Conservation (phyloP, 225 moss, liverwort and hornwort genomes). For the Rhytidiadelphus loreus region DNA sequence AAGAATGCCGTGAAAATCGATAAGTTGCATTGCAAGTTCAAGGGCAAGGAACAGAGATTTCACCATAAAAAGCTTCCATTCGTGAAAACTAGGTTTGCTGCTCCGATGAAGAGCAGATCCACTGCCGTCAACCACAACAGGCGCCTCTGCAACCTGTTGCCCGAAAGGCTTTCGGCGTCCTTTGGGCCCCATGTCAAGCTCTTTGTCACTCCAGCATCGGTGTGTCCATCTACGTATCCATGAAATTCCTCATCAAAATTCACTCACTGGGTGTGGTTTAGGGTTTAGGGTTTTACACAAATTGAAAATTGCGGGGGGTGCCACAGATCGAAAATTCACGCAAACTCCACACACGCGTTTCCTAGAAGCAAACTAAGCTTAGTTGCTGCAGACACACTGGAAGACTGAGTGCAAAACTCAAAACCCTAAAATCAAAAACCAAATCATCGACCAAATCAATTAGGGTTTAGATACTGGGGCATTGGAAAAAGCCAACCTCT, state of each 20-base stretch:
- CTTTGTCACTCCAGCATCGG: neutral
- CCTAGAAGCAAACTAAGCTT: neutral
- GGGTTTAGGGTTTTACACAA: neutral
- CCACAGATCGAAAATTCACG: neutral
- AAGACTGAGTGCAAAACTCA: neutral
- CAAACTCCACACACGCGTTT: too few species aligned
- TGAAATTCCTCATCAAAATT: neutral
- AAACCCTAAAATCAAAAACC: neutral
- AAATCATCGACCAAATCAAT: neutral
- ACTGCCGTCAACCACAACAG: conserved; percentile 34
- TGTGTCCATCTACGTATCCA: neutral
- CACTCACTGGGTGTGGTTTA: neutral
- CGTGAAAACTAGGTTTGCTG: conserved; percentile 40
- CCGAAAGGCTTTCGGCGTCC: conserved; percentile 11
- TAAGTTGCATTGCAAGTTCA: neutral
- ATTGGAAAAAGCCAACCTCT: neutral
- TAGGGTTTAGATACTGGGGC: neutral
- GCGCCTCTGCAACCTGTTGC: conserved; percentile 19
- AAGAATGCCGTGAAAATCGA: neutral
- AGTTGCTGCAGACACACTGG: neutral
- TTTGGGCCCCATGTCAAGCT: neutral
- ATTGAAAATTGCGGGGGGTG: too few species aligned
- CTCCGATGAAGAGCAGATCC: conserved; percentile 2
- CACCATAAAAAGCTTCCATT: conserved; percentile 61
- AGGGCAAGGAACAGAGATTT: neutral